Conservation (phyloP, 352 stramenopile species). For the Globisporangium spinosum region DNA sequence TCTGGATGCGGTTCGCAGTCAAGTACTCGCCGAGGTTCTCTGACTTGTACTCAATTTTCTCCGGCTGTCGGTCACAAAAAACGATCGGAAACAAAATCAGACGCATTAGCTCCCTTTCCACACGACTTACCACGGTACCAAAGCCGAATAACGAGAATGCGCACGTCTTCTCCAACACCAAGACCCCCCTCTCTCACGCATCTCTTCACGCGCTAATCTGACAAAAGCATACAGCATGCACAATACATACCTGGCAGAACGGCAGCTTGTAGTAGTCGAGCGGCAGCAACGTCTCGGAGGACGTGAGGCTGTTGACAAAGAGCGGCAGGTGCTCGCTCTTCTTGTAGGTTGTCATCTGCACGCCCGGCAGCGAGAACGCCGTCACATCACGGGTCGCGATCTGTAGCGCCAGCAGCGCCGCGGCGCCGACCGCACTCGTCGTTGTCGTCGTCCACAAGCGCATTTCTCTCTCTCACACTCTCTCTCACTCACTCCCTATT, state of each 20-base stretch:
- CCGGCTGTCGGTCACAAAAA: slow-evolving; percentile 39
- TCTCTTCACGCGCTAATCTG: neutral
- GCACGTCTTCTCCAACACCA: too few relatives aligned
- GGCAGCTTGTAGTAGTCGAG: slow-evolving; percentile 98
- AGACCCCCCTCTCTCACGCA: neutral
- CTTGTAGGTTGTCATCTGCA: slow-evolving; percentile 88
- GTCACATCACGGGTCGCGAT: neutral
- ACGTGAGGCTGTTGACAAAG: slow-evolving; percentile 95
- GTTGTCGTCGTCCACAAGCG: slow-evolving; percentile 1
- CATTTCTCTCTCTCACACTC: neutral
- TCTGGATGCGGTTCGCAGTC: slow-evolving; percentile 98
- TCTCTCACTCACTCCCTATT: neutral
- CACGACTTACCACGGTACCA: too few relatives aligned
- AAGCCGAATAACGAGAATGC: too few relatives aligned
- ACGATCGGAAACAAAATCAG: neutral
- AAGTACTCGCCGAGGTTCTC: slow-evolving; percentile 99
- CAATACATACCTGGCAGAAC: slow-evolving; percentile 86
- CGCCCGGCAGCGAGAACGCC: slow-evolving; percentile 74
- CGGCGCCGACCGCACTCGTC: neutral
- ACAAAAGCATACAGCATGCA: neutral
- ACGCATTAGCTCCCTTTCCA: slow-evolving; percentile 1
- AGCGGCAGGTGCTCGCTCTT: slow-evolving; percentile 84
- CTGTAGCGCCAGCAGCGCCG: slow-evolving; percentile 2
- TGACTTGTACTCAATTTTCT: slow-evolving; percentile 93
- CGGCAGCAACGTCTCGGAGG: slow-evolving; percentile 93